phyloP scores from a whole-genome alignment of 2,329 filamentous ascomycete genomes.

The Mariannaea sp. region DNA sequence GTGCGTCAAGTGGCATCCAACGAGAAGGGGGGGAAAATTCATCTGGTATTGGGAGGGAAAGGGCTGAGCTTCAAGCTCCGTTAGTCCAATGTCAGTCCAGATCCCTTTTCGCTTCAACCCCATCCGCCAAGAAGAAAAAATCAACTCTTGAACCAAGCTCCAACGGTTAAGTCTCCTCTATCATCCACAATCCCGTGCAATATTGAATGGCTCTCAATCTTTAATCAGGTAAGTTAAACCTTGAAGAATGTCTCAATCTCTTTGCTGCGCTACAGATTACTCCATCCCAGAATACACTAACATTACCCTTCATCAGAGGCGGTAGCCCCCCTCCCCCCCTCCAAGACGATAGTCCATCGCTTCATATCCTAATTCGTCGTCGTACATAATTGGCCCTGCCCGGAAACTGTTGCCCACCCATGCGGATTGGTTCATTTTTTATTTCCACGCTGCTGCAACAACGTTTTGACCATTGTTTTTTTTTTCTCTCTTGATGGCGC shows the following conservation, averaged over 20 bases:
- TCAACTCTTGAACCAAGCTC: not conserved
- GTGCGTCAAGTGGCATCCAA: no score
- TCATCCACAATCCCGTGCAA: not conserved
- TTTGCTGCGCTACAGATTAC: no score
- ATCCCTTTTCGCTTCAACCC: no score
- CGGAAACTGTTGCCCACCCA: slow-evolving; percentile 20
- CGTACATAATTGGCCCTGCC: slow-evolving; percentile 24
- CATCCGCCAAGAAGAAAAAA: no score
- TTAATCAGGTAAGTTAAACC: not conserved
- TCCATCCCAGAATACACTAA: no score
- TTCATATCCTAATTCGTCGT: slow-evolving; percentile 14
- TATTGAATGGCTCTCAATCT: slow-evolving; percentile 4
- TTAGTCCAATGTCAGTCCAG: no score
- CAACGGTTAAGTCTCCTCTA: not conserved
- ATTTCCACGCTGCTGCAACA: slow-evolving; percentile 19
- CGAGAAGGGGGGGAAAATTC: no score
- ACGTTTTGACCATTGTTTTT: slow-evolving; percentile 24
- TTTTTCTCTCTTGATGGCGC: slow-evolving; percentile 7
- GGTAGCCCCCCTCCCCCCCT: no score
- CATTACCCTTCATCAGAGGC: no score
- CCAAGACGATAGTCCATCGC: slow-evolving; percentile 13
- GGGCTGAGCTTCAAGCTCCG: no score
- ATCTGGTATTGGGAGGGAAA: no score
- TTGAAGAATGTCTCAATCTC: no score
- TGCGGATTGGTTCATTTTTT: slow-evolving; percentile 25